phyloP scores from a whole-genome alignment of 2,329 filamentous ascomycete genomes.

The Fusarium nelsonii region DNA sequence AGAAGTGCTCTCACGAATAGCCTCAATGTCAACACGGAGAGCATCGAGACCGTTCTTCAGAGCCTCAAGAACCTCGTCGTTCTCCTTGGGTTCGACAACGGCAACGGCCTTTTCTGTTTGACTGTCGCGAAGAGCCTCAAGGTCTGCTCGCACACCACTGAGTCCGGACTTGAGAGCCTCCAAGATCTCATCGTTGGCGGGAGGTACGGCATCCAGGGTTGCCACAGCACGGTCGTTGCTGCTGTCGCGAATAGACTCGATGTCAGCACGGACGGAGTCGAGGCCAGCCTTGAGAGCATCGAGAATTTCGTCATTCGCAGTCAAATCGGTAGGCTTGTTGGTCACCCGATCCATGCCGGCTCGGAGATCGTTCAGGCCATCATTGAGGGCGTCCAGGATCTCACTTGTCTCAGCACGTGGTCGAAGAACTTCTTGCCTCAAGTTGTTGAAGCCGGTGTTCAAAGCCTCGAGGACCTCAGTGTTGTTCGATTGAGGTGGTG shows the following conservation, averaged over 20 bases:
- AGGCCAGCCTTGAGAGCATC: constrained; percentile 89
- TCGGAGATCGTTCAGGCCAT: constrained; percentile 83
- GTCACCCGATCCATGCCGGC: constrained; percentile 80
- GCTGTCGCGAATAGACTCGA: constrained; percentile 78
- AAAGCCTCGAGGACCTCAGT: constrained; percentile 79
- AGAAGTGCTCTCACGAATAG: constrained; percentile 71
- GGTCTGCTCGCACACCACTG: constrained; percentile 78
- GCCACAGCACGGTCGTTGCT: constrained; percentile 65
- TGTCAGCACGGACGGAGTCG: constrained; percentile 79
- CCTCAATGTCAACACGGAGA: constrained; percentile 42
- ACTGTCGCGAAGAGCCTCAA: constrained; percentile 77
- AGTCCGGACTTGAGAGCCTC: constrained; percentile 88
- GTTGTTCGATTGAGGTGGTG: constrained; percentile 58
- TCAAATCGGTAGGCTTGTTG: constrained; percentile 85
- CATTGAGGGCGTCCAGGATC: constrained; percentile 88
- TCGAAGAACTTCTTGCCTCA: constrained; percentile 80
- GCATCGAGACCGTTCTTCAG: constrained; percentile 42
- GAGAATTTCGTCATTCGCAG: constrained; percentile 88
- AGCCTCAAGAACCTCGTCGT: constrained; percentile 85
- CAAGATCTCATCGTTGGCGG: constrained; percentile 87
- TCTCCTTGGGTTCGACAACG: constrained; percentile 64
- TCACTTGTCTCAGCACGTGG: constrained; percentile 81
- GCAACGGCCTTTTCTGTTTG: constrained; percentile 59
- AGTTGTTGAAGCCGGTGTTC: constrained; percentile 77
- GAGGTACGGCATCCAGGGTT: constrained; percentile 52